Evolutionary conservation across 1,284 basidiomycete genomes (phyloP), one percentile per base, ranked within the genome.

Genomic region (Hypsizygus ulmarius): DNA sequence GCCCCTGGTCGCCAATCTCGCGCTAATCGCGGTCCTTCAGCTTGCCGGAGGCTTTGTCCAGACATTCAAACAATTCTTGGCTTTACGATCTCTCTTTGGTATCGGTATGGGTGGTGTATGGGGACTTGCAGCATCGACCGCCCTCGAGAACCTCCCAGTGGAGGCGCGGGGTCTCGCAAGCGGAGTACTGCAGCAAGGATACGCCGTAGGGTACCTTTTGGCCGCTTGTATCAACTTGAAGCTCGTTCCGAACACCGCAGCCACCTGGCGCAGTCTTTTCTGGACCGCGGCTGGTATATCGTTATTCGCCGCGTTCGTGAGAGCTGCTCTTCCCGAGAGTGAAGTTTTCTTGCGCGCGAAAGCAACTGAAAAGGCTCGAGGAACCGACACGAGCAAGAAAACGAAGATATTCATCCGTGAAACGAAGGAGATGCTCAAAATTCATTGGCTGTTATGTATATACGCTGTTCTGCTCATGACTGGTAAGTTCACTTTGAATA

Each of bases 131-230:
- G 73, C 84, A 1, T 74, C 86, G 0, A 91, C 87, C 0, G 87
- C 89, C 0, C 81, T 98, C 10, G 96, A 97, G 65, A 94, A 92
- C 65, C 78, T 97, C 18, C 94, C 95, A 0, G 82, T 89, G 21
- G 87, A 90, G 53, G 78, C 84, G 2, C 87, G 96, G 64, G 96
- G 96, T 32, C 70, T 97, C 2, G 87, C 84, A 12, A 88, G 83
- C 12, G 96, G 96, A 32, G 72, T 97, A 47, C 64, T 93, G 3
- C 92, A 94, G 57, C 81, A 93, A 64, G 90, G 89, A 2, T 92
- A 93, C 55, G 85, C 87, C 0, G 71, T 76, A 3, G 81, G 82
- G 1, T 82, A 81, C 56, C 71, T 83, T 2, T 51, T 82, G 16
- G 77, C 84, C 0, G 82, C 87, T 0, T 81, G 86, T 21, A 82